Evolutionary conservation across 1,139 yeast species (phyloP), one percentile per base, ranked within the genome.

Genomic region (Yamadazyma atlantica): DNA sequence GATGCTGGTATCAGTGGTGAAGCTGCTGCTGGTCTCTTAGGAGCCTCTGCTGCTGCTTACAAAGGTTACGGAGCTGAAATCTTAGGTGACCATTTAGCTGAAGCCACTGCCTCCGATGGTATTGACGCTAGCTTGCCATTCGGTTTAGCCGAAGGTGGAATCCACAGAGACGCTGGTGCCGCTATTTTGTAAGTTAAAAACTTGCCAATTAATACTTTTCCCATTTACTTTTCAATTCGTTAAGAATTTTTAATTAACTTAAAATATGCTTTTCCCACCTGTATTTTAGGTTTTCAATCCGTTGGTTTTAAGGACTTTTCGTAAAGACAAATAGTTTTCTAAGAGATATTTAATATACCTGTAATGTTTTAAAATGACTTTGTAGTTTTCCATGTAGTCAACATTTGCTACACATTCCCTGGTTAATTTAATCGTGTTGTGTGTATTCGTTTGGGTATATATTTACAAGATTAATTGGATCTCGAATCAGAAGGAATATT

Each of bases 141-240:
- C 24, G 27, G 12, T 5, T 16, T 36, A 17, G 33, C 34, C 28
- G 39, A 26, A 9, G 46, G 36, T 34, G 41, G 39, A 22, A 33
- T 38, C 29, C 38, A 40, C 28, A 42, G 36, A 16, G 44, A 30
- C 23, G 50, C 47, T 26, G 49, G 43, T 33, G 42, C 43, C 13
- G 32, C 41, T 10, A 29, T 29, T 22, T 29, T 39, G 19, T 26
- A 33, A 29, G 45, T 45, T 42, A 26, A 26, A 7, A 26, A 13
- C 12, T 16, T n/a, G n/a, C n/a, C n/a, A n/a, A n/a, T n/a, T 13
- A 14, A 14, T 5, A 15, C 12, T 6, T 14, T 28, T 28, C 26
- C 26, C 26, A 23, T 7, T 23, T 11, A 23, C 12, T 7, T 13
- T 30, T 19, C 19, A 21, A 30, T 30, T 30, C 26, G 19, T 19